Evolutionary conservation across 306 rosid genomes (phyloP).

Genomic region (Crotalaria pallida): DNA sequence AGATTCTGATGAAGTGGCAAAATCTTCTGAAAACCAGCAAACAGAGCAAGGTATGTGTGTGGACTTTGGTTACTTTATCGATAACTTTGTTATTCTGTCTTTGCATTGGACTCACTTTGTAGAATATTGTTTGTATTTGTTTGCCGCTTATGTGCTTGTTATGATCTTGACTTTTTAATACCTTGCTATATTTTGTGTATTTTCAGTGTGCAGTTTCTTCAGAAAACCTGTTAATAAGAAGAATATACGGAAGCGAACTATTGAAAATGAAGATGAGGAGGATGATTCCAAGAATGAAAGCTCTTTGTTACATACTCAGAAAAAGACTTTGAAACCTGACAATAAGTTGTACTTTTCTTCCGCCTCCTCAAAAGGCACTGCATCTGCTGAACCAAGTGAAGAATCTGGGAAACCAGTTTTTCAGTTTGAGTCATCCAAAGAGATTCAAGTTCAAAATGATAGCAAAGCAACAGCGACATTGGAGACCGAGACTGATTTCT

Average conservation of each 20-base stretch:
- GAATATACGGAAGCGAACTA: conserved; percentile 30
- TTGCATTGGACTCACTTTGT: neutral
- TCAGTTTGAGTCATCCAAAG: conserved; percentile 61
- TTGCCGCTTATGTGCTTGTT: neutral
- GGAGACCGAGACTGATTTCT: conserved; percentile 78
- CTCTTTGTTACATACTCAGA: conserved; percentile 34
- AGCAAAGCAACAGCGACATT: conserved; percentile 76
- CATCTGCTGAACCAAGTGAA: conserved; percentile 20
- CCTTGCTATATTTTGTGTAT: neutral
- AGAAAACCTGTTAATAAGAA: conserved; percentile 36
- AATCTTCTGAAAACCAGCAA: neutral
- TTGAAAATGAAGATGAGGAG: conserved; percentile 27
- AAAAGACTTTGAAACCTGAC: conserved; percentile 30
- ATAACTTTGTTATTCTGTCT: neutral
- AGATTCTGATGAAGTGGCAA: neutral
- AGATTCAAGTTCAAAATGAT: conserved; percentile 75
- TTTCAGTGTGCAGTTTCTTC: conserved; percentile 40
- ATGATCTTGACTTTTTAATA: neutral
- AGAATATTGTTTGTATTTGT: neutral
- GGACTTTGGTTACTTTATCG: neutral
- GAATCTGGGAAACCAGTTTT: conserved; percentile 28
- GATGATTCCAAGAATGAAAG: conserved; percentile 31
- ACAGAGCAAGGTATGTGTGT: conserved; percentile 17
- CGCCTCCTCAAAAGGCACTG: conserved; percentile 28
- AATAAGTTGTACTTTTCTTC: conserved; percentile 37